phyloP scores from a whole-genome alignment of 345 rosid species.

The Populus tremula region DNA sequence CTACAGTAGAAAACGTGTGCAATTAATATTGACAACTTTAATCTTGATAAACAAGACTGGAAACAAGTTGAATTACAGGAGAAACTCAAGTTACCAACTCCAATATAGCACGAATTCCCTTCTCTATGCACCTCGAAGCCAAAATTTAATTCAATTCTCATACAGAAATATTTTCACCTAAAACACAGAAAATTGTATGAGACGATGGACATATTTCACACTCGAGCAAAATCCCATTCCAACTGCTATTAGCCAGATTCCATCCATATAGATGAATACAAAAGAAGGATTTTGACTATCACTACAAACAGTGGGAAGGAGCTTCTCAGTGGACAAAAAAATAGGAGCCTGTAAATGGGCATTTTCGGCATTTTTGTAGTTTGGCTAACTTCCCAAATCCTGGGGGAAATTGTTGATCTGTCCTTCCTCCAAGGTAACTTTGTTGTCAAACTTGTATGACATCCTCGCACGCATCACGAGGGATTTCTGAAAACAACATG shows the following conservation, averaged over 20 bases:
- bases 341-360: constrained; percentile 10
- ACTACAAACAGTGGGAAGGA: constrained; percentile 31
- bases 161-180: constrained; percentile 34
- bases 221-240: constrained; percentile 11
- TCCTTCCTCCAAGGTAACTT: constrained; percentile 87
- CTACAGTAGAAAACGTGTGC: background rate
- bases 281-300: constrained; percentile 23
- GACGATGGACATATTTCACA: constrained; percentile 23
- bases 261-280: constrained; percentile 23
- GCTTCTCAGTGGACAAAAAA: constrained; percentile 23
- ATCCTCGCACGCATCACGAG: constrained; percentile 91
- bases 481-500: constrained; percentile 64
- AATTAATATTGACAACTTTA: background rate
- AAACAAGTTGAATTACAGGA: background rate
- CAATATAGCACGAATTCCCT: background rate
- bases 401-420: constrained; percentile 88
- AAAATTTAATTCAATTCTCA: constrained; percentile 39
- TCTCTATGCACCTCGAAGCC: constrained; percentile 22
- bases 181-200: constrained; percentile 10
- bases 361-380: constrained; percentile 10
- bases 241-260: constrained; percentile 22
- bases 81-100: background rate
- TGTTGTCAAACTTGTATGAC: constrained; percentile 71
- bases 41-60: background rate
- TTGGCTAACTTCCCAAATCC: constrained; percentile 49